Evolutionary conservation across 495 filamentous ascomycete genomes (phyloP), one percentile per base, ranked within the genome.

Genomic region (Penicillium waksmanii): DNA sequence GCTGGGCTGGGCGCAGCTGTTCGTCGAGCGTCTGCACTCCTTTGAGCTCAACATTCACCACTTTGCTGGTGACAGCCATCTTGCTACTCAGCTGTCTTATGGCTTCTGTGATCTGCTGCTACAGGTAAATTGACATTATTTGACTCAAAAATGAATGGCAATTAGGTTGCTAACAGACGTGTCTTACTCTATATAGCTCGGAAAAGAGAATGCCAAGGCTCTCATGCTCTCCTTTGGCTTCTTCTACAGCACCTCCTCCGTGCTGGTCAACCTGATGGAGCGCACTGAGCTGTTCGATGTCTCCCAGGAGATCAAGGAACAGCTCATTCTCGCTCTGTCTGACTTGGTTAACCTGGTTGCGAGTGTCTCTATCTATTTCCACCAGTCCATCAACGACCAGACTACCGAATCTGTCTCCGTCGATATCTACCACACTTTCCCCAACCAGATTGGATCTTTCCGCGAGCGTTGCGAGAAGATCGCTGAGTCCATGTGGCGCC

Each of bases 241-340:
- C 56, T 74, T 76, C 60, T 73, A 71, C 55, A 63, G 66, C 50
- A 71, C 64, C 36, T 76, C 73, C 0, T 54, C 65, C n/a, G 57
- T 58, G 8, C 56, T 76, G 12, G 72, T 67, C 2, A 74, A 74
- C 42, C 62, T 76, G 10, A 58, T 76, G 17, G 68, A 73, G 46
- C 69, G 73, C 1, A 64, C 68, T 1, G 71, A 74, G 61, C 53
- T 76, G 17, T 76, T 76, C 52, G 38, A 51, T 4, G 70, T 74
- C 27, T 76, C 73, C 4, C 66, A 70, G 35, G 68, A 71, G n/a
- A 76, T 74, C 64, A 76, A 74, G 56, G 73, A 76, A 36, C 73
- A 76, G 62, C 66, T 76, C 1, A 61, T 74, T 12, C 61, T 76
- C 0, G 71, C 73, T 23, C 58, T 76, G 51, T 67, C 66, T 12